Base-by-base conservation (phyloP, 352 stramenopile genomes). In the Phytophthora pinifolia region DNA sequence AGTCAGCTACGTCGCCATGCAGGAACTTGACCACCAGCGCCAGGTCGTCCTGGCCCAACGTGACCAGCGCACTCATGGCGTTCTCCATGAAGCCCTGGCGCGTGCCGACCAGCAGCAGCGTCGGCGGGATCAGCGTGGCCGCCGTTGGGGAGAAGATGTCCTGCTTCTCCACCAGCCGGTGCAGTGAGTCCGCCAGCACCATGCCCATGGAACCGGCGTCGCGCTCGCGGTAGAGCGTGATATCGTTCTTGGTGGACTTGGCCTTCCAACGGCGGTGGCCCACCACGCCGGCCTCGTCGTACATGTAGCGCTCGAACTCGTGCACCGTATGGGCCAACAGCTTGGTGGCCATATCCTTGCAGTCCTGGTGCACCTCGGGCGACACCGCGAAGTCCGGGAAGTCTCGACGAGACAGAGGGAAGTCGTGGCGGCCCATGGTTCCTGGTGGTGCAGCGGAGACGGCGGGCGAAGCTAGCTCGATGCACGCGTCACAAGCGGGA, bases 271-370 rank as follows among this genome's bases (percentile, higher is more conserved):
- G 54, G 0, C 50, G 46, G 18, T 31, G 44, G 50, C 72, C 57
- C 18, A 79, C 61, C 9, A 62, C 56, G 30, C 70, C 62, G 0
- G 54, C 34, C 22, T 73, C 59, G 3, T 68, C 58, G 14, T 73
- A 65, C 0, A 52, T 41, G 30, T 73, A 79, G 22, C 46, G 61
- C 45, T 78, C 72, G 45, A 81, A 88, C 37, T 85, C 74, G 25
- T 70, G 50, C 44, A 88, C 62, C 1, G 74, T 79, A 20, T 76
- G 61, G 15, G 53, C 53, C 39, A 88, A 61, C 58, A 83, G 66
- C 55, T 69, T 71, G 6, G 70, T 48, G 46, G 72, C 46, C 46
- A 82, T 56, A 10, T 63, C 53, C 30, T 73, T 74, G 29, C 67
- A 70, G 37, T 55, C 70, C n/a, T 58, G 43, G 30, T 72, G 59